These are phyloP conservation scores for Gilbertella persicaria DNA, from an alignment of 371 early-diverging fungal species.

Conservation along the genomic window DNA sequence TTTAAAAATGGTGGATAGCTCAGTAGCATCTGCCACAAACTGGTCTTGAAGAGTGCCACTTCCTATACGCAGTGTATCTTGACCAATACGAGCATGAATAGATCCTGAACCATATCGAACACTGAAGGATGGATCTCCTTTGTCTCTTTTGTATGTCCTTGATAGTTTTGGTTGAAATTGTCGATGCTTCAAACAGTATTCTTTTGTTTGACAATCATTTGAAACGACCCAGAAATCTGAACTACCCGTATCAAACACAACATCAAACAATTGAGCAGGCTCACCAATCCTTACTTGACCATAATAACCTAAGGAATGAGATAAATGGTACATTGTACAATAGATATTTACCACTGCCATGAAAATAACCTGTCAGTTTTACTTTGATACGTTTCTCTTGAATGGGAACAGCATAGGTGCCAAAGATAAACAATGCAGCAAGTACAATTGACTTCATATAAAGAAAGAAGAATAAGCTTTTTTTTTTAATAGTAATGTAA, in stretches of 20 bases:
- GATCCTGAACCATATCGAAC: conserved; percentile 72
- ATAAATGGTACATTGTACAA: not conserved
- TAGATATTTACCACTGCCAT: conserved; percentile 41
- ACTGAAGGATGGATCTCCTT: conserved; percentile 22
- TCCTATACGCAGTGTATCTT: conserved; percentile 53
- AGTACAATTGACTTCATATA: no score
- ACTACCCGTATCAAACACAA: conserved; percentile 79
- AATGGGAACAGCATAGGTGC: no score
- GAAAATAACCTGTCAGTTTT: conserved; percentile 34
- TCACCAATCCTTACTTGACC: conserved; percentile 61
- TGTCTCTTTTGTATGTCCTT: conserved; percentile 7
- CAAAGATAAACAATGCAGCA: no score
- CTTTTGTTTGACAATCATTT: conserved; percentile 77
- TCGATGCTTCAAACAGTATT: conserved; percentile 20
- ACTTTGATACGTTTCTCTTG: conserved; percentile 12
- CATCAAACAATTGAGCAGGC: conserved; percentile 63
- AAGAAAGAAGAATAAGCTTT: no score
- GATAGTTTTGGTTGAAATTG: conserved; percentile 17
- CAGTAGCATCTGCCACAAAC: conserved; percentile 57
- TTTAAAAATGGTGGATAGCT: conserved; percentile 58
- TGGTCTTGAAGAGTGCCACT: conserved; percentile 39
- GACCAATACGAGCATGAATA: conserved; percentile 46
- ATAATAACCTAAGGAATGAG: conserved; percentile 46
- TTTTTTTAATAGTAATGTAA: no score
- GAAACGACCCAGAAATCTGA: conserved; percentile 87